Conservation (phyloP, 148 eudicot genomes). For the Rhododendron molle region DNA sequence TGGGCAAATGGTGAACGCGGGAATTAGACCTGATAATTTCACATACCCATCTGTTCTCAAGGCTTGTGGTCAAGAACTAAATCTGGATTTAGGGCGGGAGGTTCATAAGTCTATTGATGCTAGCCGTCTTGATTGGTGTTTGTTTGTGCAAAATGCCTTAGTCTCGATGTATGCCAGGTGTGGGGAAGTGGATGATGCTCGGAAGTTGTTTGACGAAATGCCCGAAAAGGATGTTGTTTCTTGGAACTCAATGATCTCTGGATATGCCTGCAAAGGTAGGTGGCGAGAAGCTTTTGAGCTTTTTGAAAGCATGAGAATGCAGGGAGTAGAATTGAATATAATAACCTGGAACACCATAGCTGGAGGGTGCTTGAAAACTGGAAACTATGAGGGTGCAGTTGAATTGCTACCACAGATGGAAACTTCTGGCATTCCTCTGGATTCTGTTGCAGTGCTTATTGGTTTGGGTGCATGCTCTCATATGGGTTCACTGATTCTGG, state of each 20-base stretch:
- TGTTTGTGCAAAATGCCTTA: conserved; percentile 70
- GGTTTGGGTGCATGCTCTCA: conserved; percentile 84
- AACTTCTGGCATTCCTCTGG: conserved; percentile 35
- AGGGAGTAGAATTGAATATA: conserved; percentile 39
- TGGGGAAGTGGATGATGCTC: conserved; percentile 65
- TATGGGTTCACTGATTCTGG: conserved; percentile 33
- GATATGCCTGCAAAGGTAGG: conserved; percentile 57
- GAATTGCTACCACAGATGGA: conserved; percentile 52
- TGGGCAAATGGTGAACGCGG: conserved; percentile 47
- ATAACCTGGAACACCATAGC: conserved; percentile 79
- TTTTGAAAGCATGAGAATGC: conserved; percentile 46
- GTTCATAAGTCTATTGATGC: conserved; percentile 44
- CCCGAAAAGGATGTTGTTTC: conserved; percentile 53
- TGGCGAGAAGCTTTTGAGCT: conserved; percentile 61
- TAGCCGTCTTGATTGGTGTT: conserved; percentile 27
- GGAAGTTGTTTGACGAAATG: conserved; percentile 50
- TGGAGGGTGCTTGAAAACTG: conserved; percentile 65
- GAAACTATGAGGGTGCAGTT: conserved; percentile 48
- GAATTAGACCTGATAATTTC: conserved; percentile 61
- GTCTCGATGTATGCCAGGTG: conserved; percentile 77
- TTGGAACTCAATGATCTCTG: conserved; percentile 77
- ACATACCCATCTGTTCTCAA: conserved; percentile 75
- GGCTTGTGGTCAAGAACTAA: conserved; percentile 62
- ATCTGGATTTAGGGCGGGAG: conserved; percentile 54
- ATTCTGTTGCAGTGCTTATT: conserved; percentile 59